phyloP scores from a whole-genome alignment of 495 filamentous ascomycete genomes.

The Venustampulla echinocandica region DNA sequence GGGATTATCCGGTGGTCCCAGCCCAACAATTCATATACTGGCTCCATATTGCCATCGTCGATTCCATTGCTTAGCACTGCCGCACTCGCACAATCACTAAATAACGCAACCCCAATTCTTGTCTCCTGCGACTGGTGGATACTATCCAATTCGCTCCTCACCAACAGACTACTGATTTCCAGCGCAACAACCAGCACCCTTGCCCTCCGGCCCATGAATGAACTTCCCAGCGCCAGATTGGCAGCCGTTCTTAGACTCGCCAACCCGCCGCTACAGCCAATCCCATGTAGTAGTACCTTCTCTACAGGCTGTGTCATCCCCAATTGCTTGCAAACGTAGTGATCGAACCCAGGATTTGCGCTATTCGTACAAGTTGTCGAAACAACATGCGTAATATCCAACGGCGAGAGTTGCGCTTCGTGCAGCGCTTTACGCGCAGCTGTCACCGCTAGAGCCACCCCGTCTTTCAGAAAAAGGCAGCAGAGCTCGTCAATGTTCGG shows the following conservation, averaged over 20 bases:
- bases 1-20: conserved; percentile 49
- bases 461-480: conserved; percentile 45
- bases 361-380: conserved; percentile 59
- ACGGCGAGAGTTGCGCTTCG: conserved; percentile 39
- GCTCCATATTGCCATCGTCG: conserved; percentile 26
- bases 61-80: conserved; percentile 49
- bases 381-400: conserved; percentile 55
- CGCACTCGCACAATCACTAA: conserved; percentile 55
- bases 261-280: conserved; percentile 58
- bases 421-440: conserved; percentile 51
- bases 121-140: conserved; percentile 42
- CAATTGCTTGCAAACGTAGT: conserved; percentile 48
- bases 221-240: conserved; percentile 50
- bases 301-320: conserved; percentile 41
- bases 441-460: conserved; percentile 46
- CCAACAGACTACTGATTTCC: conserved; percentile 49
- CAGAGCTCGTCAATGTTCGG: conserved; percentile 50
- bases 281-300: conserved; percentile 51
- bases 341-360: conserved; percentile 62
- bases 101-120: conserved; percentile 51
- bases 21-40: conserved; percentile 47
- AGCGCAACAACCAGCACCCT: conserved; percentile 52
- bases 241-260: conserved; percentile 52
- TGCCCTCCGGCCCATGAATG: conserved; percentile 40
- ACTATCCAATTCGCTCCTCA: conserved; percentile 50